phyloP scores from a whole-genome alignment of 192 early-diverging fungal species.

The Gaertneriomyces semiglobifer region DNA sequence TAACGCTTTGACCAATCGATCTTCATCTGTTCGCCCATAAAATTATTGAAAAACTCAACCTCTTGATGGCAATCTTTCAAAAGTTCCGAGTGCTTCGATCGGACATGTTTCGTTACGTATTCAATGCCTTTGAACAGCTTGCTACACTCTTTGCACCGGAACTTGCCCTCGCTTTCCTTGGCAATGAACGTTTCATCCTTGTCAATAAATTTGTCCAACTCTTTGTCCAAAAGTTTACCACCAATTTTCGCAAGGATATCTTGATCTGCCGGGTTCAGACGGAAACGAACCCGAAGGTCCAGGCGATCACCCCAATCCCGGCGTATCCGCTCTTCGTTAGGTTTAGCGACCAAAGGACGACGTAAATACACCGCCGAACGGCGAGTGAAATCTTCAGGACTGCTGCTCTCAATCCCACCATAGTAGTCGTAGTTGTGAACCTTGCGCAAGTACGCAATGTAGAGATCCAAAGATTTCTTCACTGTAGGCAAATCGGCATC shows the following conservation, averaged over 20 bases:
- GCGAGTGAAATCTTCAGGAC: conserved; percentile 77
- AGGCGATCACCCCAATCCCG: conserved; percentile 41
- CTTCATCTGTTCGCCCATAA: conserved; percentile 82
- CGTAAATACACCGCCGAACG: conserved; percentile 60
- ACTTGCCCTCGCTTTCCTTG: conserved; percentile 79
- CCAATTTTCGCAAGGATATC: conserved; percentile 33
- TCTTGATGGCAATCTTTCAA: background rate
- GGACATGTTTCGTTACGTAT: conserved; percentile 93
- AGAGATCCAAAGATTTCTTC: conserved; percentile 66
- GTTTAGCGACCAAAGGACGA: background rate
- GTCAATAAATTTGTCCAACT: conserved; percentile 52
- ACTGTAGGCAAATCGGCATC: conserved; percentile 7
- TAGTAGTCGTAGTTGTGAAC: conserved; percentile 97
- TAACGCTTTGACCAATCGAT: conserved; percentile 29
- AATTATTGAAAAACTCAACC: conserved; percentile 77
- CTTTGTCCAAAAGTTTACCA: conserved; percentile 32
- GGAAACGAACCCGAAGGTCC: conserved; percentile 53
- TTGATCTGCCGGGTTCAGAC: conserved; percentile 31
- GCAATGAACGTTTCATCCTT: conserved; percentile 33
- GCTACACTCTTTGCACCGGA: conserved; percentile 78
- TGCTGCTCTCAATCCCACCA: conserved; percentile 71
- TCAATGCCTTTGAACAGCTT: conserved; percentile 94
- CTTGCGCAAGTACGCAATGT: conserved; percentile 79
- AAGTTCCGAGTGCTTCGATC: conserved; percentile 83
- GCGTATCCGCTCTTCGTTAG: background rate